Base-by-base conservation (phyloP, 2,329 filamentous ascomycete genomes). In the Cadophora gregata region DNA sequence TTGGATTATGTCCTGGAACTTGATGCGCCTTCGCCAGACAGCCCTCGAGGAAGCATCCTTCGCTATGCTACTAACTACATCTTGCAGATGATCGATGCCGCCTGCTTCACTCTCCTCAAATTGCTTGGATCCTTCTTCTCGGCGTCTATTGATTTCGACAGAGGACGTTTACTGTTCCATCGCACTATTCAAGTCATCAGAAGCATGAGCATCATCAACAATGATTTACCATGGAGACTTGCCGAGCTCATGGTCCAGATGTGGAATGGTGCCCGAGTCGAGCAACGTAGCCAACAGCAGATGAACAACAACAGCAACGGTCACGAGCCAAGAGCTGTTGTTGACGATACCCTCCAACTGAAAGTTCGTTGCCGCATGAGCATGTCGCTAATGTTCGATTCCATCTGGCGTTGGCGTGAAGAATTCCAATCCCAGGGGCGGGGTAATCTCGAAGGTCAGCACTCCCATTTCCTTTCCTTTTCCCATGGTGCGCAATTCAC, bases 241-340 rank as follows among this genome's bases (percentile, higher is more conserved):
- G 91, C 91, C 2, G 92, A 95, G 80, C 85, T 96, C n/a, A 90
- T 95, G 83, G 91, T 92, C 6, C 92, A 95, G 79, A 90, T 96
- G 78, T 96, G 91, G 91, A 92, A 93, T 73, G 90, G 70, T 80
- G 80, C 71, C 79, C 80, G 73, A 63, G 72, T 76, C 21, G 75
- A 75, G 59, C 69, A 69, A 59, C 73, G 72, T 24, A 72, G 68
- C 25, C 81, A 82, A 45, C 82, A 83, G 66, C 81, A 82, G 53
- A 80, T 70, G 63, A 42, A 27, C 3, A 67, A 63, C 47, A 70
- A 70, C 48, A 69, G 67, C 7, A 83, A 66, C 81, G 84, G 62
- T 21, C 59, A 63, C 25, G 70, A 74, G 31, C 42, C 47, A 9
- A 62, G 62, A 64, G 68, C 75, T 48, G 56, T 78, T 33, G 72